A percentile compares a stretch with the other conserved stretches of the same genome.
phyloP scores from a whole-genome alignment of 179 eudicot genomes.

The Vitellaria paradoxa region DNA sequence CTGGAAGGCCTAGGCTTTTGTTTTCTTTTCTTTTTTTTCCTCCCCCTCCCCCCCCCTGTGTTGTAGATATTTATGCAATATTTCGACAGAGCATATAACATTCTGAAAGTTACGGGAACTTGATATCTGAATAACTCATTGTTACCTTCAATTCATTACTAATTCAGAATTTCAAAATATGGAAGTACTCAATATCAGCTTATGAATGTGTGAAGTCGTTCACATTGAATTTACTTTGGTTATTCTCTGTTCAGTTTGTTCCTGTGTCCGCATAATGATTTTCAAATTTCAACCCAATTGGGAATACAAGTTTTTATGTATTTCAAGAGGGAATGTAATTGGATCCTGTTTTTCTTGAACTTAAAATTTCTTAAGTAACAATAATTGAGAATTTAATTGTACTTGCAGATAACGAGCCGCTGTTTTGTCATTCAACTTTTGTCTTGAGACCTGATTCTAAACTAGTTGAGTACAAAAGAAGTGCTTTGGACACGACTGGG shows the following conservation, averaged over 20 bases:
- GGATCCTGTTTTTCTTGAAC: neutral
- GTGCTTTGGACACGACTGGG: conserved; percentile 19
- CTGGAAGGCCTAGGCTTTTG: neutral
- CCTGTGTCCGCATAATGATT: too few species aligned
- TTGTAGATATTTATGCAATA: neutral
- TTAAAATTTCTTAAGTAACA: neutral
- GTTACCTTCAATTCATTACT: neutral
- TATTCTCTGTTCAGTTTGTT: neutral
- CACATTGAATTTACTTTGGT: neutral
- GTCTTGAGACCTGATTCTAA: conserved; percentile 15
- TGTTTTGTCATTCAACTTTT: conserved; percentile 4
- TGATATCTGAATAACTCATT: too few species aligned
- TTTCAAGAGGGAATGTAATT: neutral
- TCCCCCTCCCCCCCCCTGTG: neutral
- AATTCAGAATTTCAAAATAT: neutral
- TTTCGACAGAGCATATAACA: neutral
- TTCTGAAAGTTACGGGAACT: too few species aligned
- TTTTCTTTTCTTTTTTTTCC: too few species aligned
- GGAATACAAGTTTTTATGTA: neutral
- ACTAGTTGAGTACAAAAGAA: conserved; percentile 15
- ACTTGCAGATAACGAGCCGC: conserved; percentile 7
- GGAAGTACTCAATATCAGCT: neutral
- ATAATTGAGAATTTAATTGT: neutral
- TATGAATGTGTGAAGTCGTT: neutral
- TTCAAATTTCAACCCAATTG: neutral